Evolutionary conservation across 2,329 filamentous ascomycete genomes (phyloP).

Genomic region (Thelonectria blattea): DNA sequence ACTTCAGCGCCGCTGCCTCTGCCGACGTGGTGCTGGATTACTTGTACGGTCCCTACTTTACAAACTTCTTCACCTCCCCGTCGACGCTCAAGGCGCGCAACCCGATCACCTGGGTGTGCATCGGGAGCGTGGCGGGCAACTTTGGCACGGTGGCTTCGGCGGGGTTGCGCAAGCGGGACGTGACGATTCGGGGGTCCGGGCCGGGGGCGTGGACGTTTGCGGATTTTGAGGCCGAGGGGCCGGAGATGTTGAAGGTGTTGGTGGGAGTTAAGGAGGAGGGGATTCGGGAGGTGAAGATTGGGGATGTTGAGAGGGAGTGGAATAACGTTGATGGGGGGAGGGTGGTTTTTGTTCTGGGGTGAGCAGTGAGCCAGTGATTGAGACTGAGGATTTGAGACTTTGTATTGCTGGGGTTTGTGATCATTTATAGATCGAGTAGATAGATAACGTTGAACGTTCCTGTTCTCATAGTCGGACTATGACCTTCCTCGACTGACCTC

Average conservation of each 20-base stretch:
- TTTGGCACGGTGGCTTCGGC: constrained; percentile 49
- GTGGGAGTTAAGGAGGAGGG: constrained; percentile 29
- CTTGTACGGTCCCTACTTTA: constrained; percentile 55
- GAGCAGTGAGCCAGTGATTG: too few relatives aligned
- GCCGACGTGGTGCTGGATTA: constrained; percentile 65
- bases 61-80: constrained; percentile 50
- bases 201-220: constrained; percentile 49
- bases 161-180: constrained; percentile 54
- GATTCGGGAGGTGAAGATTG: constrained; percentile 28
- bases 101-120: constrained; percentile 58
- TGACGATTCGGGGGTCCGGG: constrained; percentile 54
- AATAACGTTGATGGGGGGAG: constrained; percentile 27
- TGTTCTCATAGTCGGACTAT: not conserved
- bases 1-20: constrained; percentile 53
- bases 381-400: not conserved
- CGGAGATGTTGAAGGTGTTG: constrained; percentile 33
- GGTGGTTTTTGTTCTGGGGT: constrained; percentile 39
- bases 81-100: constrained; percentile 39
- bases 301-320: constrained; percentile 38
- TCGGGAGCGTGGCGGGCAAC: constrained; percentile 52
- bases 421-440: not conserved
- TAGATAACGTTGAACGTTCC: not conserved
- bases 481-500: not conserved
- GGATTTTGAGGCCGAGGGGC: constrained; percentile 31
- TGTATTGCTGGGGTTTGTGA: not conserved